Evolutionary conservation across 495 filamentous ascomycete species (phyloP).

Genomic region (Neurospora terricola): DNA sequence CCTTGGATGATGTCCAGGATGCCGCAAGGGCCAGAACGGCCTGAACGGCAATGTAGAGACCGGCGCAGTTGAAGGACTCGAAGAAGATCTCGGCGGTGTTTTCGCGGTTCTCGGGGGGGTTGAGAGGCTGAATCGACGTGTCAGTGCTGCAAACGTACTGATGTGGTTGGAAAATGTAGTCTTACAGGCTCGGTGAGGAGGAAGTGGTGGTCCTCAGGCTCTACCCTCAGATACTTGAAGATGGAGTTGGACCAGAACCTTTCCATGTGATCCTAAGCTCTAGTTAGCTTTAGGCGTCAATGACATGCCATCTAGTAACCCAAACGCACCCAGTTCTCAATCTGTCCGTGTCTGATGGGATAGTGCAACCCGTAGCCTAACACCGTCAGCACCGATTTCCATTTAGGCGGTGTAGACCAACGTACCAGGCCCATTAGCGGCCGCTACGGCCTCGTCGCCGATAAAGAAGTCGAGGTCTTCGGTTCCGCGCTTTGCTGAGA

Average conservation of each 20-base stretch:
- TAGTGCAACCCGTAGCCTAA: conserved; percentile 91
- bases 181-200: conserved; percentile 91
- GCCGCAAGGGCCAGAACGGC: conserved; percentile 93
- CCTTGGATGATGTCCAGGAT: conserved; percentile 97
- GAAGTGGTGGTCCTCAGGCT: conserved; percentile 97
- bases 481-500: conserved; percentile 87
- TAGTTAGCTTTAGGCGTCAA: conserved; percentile 11
- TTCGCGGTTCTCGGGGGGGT: conserved; percentile 96
- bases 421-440: conserved; percentile 70
- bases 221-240: conserved; percentile 96
- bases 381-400: conserved; percentile 10
- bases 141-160: conserved; percentile 8
- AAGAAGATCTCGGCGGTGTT: conserved; percentile 99
- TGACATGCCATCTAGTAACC: background rate
- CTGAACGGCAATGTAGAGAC: conserved; percentile 97
- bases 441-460: conserved; percentile 86
- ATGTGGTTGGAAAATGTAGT: background rate
- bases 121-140: conserved; percentile 59
- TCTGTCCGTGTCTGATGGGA: conserved; percentile 92
- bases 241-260: conserved; percentile 99
- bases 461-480: conserved; percentile 99
- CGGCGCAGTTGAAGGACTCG: conserved; percentile 98
- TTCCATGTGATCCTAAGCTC: conserved; percentile 86
- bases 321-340: conserved; percentile 82
- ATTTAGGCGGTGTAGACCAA: background rate